These are phyloP conservation scores for Tricholoma furcatifolium DNA, from an alignment of 768 basidiomycete species.

Conservation along the genomic window DNA sequence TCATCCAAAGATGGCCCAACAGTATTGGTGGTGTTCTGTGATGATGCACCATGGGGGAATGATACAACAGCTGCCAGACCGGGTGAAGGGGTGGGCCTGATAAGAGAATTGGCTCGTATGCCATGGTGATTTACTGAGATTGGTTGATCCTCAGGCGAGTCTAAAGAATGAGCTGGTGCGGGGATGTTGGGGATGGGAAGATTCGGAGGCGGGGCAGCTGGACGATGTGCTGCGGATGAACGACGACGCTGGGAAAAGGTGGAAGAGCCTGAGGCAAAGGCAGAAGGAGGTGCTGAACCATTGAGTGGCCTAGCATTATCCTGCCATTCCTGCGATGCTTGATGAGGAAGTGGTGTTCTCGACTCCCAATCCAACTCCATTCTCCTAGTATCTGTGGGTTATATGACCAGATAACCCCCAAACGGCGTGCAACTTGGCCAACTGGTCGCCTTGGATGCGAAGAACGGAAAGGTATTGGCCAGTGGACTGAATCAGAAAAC, in stretches of 20 bases:
- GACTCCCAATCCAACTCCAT: slow-evolving; percentile 42
- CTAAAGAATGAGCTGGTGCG: slow-evolving; percentile 22
- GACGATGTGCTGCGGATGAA: slow-evolving; percentile 65
- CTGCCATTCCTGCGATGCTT: slow-evolving; percentile 33
- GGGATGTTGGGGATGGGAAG: slow-evolving; percentile 75
- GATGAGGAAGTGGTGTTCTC: slow-evolving; percentile 26
- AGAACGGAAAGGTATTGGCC: slow-evolving; percentile 7
- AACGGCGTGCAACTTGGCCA: no score
- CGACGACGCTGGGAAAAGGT: slow-evolving; percentile 57
- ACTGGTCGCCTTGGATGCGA: slow-evolving; percentile 16
- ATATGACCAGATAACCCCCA: background rate
- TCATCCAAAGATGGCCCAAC: slow-evolving; percentile 41
- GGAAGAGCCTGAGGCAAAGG: slow-evolving; percentile 25
- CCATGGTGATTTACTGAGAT: slow-evolving; percentile 23
- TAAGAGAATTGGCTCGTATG: slow-evolving; percentile 35
- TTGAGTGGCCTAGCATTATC: slow-evolving; percentile 30
- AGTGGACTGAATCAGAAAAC: slow-evolving; percentile 16
- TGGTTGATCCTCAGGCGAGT: slow-evolving; percentile 22
- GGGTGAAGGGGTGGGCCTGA: slow-evolving; percentile 40
- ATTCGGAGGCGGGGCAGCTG: slow-evolving; percentile 69
- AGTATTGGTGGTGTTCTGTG: slow-evolving; percentile 18
- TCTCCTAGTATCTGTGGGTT: slow-evolving; percentile 5
- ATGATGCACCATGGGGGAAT: slow-evolving; percentile 46
- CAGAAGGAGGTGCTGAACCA: slow-evolving; percentile 28
- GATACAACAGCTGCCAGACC: slow-evolving; percentile 58